phyloP scores from a whole-genome alignment of 768 basidiomycete species.

The Cyclocybe cylindracea region DNA sequence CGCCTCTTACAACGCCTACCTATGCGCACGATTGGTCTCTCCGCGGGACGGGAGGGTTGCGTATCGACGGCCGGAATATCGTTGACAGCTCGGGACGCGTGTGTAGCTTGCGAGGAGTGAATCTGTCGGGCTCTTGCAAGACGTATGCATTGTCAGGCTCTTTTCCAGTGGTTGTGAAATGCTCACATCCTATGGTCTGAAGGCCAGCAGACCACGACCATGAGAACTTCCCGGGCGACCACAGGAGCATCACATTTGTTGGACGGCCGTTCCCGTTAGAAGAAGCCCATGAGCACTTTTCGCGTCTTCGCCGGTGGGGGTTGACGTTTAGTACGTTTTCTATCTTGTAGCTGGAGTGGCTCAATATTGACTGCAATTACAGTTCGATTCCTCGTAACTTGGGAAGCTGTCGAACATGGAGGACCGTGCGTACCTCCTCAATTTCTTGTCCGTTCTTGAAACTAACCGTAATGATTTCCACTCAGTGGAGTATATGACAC shows the following conservation, averaged over 20 bases:
- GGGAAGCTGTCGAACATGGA: constrained; percentile 95
- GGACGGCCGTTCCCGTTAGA: constrained; percentile 89
- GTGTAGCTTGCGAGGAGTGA: constrained; percentile 81
- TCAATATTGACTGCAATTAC: neutral
- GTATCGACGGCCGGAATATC: constrained; percentile 75
- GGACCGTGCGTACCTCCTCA: constrained; percentile 68
- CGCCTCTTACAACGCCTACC: constrained; percentile 45
- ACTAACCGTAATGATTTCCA: constrained; percentile 1
- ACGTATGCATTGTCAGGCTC: constrained; percentile 48
- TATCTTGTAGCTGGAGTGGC: too few relatives aligned
- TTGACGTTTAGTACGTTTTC: constrained; percentile 74
- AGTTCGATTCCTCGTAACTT: constrained; percentile 94
- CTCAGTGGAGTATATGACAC: constrained; percentile 80
- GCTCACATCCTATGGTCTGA: constrained; percentile 9
- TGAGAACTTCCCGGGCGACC: constrained; percentile 65
- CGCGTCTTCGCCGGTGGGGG: constrained; percentile 83
- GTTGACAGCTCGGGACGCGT: constrained; percentile 80
- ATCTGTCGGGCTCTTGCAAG: constrained; percentile 83
- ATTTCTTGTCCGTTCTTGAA: neutral
- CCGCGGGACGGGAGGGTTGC: constrained; percentile 52
- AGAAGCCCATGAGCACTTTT: constrained; percentile 84
- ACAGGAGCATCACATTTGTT: constrained; percentile 76
- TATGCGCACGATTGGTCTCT: constrained; percentile 79
- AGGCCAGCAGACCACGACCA: constrained; percentile 75
- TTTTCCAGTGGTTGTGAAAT: neutral